Percentiles rank a stretch among this genome's conserved stretches.
phyloP scores from a whole-genome alignment of 2,329 filamentous ascomycete species.

The Apiospora hydei region DNA sequence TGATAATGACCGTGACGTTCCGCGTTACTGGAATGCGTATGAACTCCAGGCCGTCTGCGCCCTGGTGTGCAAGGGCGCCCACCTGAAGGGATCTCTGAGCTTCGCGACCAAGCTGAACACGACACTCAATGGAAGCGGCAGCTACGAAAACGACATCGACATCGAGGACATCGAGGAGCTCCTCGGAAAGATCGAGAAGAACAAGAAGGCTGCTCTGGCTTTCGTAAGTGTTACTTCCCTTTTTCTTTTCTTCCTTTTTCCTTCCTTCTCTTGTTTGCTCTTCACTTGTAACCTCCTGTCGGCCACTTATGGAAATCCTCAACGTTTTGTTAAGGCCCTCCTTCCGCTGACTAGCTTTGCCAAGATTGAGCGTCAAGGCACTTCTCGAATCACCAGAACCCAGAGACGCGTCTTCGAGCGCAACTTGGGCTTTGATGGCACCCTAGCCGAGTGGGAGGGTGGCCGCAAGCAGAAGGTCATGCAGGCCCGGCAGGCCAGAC shows the following conservation, averaged over 20 bases:
- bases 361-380: constrained; percentile 31
- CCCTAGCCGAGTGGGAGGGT: constrained; percentile 34
- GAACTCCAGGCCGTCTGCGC: constrained; percentile 40
- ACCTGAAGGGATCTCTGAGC: constrained; percentile 27
- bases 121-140: constrained; percentile 33
- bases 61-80: constrained; percentile 37
- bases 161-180: constrained; percentile 37
- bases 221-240: constrained; percentile 32
- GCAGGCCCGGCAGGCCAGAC: constrained; percentile 21
- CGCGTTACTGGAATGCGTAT: constrained; percentile 34
- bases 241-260: background rate
- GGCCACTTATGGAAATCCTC: constrained; percentile 25
- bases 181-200: constrained; percentile 35
- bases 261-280: background rate
- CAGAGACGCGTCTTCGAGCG: constrained; percentile 38
- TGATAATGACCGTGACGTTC: background rate
- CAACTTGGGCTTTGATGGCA: constrained; percentile 35
- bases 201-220: constrained; percentile 35
- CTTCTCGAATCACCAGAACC: constrained; percentile 36
- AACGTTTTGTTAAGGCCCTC: background rate
- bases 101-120: constrained; percentile 42
- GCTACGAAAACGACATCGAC: constrained; percentile 32
- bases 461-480: constrained; percentile 29
- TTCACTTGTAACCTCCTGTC: background rate
- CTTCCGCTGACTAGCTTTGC: background rate